Percentiles rank a stretch among this genome's conserved stretches.
Evolutionary conservation across 352 stramenopile genomes (phyloP).

Genomic region (Phytopythium aichiense): DNA sequence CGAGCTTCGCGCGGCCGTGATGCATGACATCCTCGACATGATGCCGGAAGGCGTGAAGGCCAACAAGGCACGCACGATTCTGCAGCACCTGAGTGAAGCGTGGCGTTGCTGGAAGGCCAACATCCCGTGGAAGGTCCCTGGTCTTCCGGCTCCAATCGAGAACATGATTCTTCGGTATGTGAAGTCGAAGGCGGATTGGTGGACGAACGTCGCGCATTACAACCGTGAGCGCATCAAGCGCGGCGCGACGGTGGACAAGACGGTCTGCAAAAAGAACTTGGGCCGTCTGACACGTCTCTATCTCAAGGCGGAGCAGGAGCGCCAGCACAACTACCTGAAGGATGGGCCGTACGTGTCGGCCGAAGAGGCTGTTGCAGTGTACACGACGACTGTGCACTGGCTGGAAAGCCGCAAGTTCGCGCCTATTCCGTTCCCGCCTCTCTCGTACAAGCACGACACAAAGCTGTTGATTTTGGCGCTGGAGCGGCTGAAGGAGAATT

Average conservation of each 20-base stretch:
- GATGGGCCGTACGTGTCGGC: conserved; percentile 98
- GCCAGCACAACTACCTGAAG: conserved; percentile 99
- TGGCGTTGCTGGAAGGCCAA: conserved; percentile 99
- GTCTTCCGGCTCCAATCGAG: conserved; percentile 98
- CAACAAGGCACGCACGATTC: conserved; percentile 98
- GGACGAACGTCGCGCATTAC: conserved; percentile 99
- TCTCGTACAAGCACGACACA: conserved; percentile 99
- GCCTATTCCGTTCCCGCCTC: conserved; percentile 98
- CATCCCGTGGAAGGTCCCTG: conserved; percentile 99
- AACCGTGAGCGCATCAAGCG: conserved; percentile 99
- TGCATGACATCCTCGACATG: conserved; percentile 99
- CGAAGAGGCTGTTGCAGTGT: conserved; percentile 99
- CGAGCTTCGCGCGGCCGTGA: conserved; percentile 98
- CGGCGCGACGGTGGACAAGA: conserved; percentile 99
- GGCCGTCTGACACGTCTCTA: conserved; percentile 97
- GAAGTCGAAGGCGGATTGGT: conserved; percentile 98
- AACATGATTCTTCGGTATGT: conserved; percentile 99
- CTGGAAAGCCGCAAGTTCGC: conserved; percentile 99
- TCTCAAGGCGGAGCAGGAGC: conserved; percentile 99
- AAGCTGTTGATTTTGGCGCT: conserved; percentile 99
- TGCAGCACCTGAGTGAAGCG: conserved; percentile 98
- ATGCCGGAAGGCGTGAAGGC: conserved; percentile 99
- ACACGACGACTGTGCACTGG: conserved; percentile 99
- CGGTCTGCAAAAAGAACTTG: conserved; percentile 99
- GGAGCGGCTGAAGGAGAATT: conserved; percentile 99